Evolutionary conservation across 345 rosid species (phyloP).

Genomic region (Euclidium syriacum): DNA sequence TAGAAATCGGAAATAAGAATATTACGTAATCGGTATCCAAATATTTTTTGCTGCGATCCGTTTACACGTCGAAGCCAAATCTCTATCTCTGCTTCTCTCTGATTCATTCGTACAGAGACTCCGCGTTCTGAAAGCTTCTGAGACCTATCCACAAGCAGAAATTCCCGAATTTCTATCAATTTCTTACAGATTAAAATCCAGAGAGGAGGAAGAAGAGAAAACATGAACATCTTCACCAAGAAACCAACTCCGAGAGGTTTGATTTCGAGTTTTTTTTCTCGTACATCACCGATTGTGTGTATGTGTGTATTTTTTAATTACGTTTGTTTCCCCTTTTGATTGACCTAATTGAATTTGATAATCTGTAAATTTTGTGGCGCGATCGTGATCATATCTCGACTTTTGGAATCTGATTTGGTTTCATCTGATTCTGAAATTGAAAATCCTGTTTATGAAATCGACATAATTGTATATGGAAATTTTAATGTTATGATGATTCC

Average conservation of each 20-base stretch:
- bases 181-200: neutral
- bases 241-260: conserved; percentile 78
- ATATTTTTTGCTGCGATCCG: conserved; percentile 15
- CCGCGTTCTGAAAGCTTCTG: conserved; percentile 10
- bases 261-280: neutral
- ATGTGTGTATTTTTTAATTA: neutral
- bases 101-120: neutral
- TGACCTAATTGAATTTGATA: neutral
- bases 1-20: neutral
- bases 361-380: neutral
- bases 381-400: conserved; percentile 8
- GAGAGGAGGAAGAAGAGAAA: neutral
- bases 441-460: neutral
- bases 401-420: neutral
- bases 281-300: neutral
- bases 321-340: neutral
- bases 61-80: conserved; percentile 12
- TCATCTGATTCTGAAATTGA: neutral
- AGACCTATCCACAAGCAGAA: neutral
- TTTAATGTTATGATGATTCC: neutral
- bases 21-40: conserved; percentile 7
- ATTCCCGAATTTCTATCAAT: neutral
- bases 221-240: conserved; percentile 60
- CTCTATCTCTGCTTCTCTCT: neutral
- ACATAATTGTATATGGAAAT: neutral